These are phyloP conservation scores for Rhodotorula sp. DNA, from an alignment of 1,284 basidiomycete genomes.

Conservation along the genomic window DNA sequence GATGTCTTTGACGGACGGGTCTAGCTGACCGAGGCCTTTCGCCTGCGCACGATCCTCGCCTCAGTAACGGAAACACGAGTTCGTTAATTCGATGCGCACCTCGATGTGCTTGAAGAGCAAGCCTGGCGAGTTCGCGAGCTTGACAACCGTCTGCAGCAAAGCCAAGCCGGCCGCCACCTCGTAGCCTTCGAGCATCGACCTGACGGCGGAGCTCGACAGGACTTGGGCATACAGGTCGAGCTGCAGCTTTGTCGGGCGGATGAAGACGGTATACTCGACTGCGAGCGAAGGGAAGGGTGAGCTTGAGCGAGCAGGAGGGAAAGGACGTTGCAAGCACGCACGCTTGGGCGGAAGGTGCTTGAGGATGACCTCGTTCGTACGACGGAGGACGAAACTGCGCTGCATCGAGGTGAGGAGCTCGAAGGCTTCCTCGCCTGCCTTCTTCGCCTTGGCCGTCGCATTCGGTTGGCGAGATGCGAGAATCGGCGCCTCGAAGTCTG, in stretches of 20 bases:
- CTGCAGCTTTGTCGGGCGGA: conserved; percentile 78
- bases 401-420: conserved; percentile 70
- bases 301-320: neutral
- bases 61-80: no score
- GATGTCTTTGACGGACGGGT: conserved; percentile 60
- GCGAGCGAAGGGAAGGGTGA: neutral
- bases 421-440: conserved; percentile 64
- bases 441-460: conserved; percentile 66
- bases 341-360: conserved; percentile 88
- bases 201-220: conserved; percentile 52
- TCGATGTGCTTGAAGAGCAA: conserved; percentile 64
- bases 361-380: conserved; percentile 76
- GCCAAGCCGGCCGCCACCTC: conserved; percentile 44
- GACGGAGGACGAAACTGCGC: conserved; percentile 82
- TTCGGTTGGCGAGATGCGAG: conserved; percentile 78
- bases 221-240: conserved; percentile 74
- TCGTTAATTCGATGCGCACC: conserved; percentile 47
- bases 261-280: conserved; percentile 94
- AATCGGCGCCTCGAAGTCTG: conserved; percentile 85
- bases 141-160: conserved; percentile 55
- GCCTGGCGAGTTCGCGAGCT: conserved; percentile 90
- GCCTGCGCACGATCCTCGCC: neutral
- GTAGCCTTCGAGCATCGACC: conserved; percentile 23
- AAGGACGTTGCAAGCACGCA: conserved; percentile 52
- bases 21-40: conserved; percentile 46